Conservation (phyloP, 2,329 filamentous ascomycete species). For the Exophiala spinifera region DNA sequence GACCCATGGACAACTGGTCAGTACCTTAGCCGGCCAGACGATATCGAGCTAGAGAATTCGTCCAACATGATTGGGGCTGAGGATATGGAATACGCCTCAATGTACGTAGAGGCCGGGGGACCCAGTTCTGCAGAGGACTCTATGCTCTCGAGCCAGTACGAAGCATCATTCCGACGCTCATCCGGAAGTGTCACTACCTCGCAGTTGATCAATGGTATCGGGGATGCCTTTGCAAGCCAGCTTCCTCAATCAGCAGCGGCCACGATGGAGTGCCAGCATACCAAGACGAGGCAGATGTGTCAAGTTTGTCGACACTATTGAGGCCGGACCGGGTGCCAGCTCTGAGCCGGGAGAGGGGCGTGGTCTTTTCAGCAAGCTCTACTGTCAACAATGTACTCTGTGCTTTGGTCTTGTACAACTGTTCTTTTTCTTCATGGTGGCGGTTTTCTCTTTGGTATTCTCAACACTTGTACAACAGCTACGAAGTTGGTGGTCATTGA, state of each 20-base stretch:
- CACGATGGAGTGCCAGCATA: conserved; percentile 9
- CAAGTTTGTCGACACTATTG: conserved; percentile 4
- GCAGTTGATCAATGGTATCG: conserved; percentile 8
- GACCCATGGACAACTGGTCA: conserved; percentile 3
- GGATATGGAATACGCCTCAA: conserved; percentile 6
- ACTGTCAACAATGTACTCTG: no score
- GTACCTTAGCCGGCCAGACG: conserved; percentile 4
- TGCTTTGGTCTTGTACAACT: no score
- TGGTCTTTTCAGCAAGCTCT: no score
- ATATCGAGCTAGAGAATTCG: conserved; percentile 8
- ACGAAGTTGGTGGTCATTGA: no score
- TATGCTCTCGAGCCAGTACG: conserved; percentile 11
- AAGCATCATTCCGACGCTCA: neutral
- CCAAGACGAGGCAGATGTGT: neutral
- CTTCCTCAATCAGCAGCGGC: neutral
- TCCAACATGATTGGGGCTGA: conserved; percentile 14
- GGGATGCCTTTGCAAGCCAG: conserved; percentile 6
- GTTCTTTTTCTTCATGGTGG: no score
- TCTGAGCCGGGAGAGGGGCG: no score
- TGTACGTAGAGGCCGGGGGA: neutral
- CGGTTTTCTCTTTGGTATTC: no score
- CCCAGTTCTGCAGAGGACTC: conserved; percentile 4
- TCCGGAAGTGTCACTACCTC: conserved; percentile 9
- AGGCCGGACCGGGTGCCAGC: neutral
- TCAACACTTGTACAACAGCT: no score